Conservation (phyloP, 768 basidiomycete genomes). For the Auriculariales sp. region DNA sequence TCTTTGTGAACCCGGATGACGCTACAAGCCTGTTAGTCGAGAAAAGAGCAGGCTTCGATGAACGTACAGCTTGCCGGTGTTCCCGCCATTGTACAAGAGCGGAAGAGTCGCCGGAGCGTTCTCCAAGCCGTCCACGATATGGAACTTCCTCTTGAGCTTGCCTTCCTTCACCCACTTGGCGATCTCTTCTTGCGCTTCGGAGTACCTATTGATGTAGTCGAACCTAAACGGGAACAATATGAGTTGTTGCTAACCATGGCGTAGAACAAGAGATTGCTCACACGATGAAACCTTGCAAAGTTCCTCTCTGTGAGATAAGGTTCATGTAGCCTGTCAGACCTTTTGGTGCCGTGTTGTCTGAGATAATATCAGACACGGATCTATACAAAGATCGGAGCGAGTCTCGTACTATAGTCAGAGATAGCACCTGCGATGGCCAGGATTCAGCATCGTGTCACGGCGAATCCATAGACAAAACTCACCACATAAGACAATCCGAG, state of each 20-base stretch:
- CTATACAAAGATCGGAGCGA: background rate
- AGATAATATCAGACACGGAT: background rate
- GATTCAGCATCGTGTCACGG: background rate
- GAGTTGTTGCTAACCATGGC: background rate
- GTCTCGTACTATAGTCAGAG: conserved; percentile 56
- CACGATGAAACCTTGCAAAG: conserved; percentile 76
- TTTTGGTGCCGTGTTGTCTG: conserved; percentile 44
- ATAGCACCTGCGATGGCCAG: conserved; percentile 46
- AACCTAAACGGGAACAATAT: conserved; percentile 28
- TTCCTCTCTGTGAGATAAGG: conserved; percentile 65
- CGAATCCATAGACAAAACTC: conserved; percentile 12
- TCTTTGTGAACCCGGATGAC: too few species aligned
- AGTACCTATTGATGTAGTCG: conserved; percentile 54
- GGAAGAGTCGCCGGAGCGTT: conserved; percentile 57
- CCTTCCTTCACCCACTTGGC: conserved; percentile 45
- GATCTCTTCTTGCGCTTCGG: conserved; percentile 42
- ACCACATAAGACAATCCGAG: conserved; percentile 76
- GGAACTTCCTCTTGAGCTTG: conserved; percentile 66
- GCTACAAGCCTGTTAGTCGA: too few species aligned
- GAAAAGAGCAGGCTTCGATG: background rate
- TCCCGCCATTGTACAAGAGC: conserved; percentile 60
- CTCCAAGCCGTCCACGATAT: conserved; percentile 62
- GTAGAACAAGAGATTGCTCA: conserved; percentile 18
- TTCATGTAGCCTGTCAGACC: conserved; percentile 53
- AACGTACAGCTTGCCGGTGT: conserved; percentile 59